Conservation (phyloP, 164 flowering plant species). For the Paratinospora sagittata region DNA sequence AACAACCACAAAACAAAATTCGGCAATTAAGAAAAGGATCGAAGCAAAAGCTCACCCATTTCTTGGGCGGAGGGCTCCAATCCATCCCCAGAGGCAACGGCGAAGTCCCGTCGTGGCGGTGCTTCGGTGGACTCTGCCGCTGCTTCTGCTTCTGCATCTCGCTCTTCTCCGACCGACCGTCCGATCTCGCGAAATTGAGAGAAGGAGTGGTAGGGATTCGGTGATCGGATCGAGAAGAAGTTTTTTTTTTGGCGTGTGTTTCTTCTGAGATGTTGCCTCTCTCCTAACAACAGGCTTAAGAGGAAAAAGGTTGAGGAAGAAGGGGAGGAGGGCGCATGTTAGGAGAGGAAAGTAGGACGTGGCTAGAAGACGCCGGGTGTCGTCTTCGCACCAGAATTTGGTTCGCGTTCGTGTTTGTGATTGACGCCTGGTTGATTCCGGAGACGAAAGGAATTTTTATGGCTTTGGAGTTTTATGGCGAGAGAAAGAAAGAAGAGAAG, state of each 20-base stretch:
- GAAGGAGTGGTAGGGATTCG: slow-evolving; percentile 15
- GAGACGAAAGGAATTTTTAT: no score
- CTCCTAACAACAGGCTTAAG: neutral
- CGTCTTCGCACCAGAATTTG: neutral
- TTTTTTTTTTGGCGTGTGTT: neutral
- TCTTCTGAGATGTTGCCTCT: neutral
- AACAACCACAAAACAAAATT: neutral
- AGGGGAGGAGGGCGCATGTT: neutral
- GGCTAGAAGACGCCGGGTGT: slow-evolving; percentile 1
- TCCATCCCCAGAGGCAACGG: slow-evolving; percentile 97
- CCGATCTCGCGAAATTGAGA: slow-evolving; percentile 3
- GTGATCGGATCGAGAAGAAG: slow-evolving; percentile 18
- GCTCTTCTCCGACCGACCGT: slow-evolving; percentile 7
- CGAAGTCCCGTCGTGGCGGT: slow-evolving; percentile 92
- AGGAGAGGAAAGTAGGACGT: neutral
- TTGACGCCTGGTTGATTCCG: no score
- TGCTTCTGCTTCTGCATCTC: slow-evolving; percentile 27
- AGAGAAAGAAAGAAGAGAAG: neutral
- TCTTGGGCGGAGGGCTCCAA: slow-evolving; percentile 93
- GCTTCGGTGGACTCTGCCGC: slow-evolving; percentile 82
- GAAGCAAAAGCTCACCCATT: slow-evolving; percentile 54
- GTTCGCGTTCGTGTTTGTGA: no score
- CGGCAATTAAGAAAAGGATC: neutral
- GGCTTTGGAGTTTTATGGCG: no score
- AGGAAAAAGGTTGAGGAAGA: neutral